Conservation (phyloP, 176 grass and related monocot species). For the Lolium perenne region DNA sequence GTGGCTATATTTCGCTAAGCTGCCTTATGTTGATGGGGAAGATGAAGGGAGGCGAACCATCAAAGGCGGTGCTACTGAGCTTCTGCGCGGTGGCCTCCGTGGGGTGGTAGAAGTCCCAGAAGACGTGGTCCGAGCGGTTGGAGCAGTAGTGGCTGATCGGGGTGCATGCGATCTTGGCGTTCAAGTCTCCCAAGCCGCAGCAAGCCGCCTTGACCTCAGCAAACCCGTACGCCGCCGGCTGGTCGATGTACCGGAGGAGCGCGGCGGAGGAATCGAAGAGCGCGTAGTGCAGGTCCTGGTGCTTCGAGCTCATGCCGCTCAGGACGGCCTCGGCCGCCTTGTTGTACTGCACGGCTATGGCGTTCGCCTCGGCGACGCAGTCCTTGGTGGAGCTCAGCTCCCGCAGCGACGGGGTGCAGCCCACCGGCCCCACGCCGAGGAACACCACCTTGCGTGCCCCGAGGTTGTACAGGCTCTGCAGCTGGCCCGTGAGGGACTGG, state of each 20-base stretch:
- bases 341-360: slow-evolving; percentile 60
- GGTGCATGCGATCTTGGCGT: slow-evolving; percentile 69
- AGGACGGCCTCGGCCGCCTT: slow-evolving; percentile 49
- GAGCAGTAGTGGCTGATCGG: slow-evolving; percentile 69
- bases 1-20: slow-evolving; percentile 32
- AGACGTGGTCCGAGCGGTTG: slow-evolving; percentile 60
- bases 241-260: slow-evolving; percentile 63
- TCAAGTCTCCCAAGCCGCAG: slow-evolving; percentile 82
- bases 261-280: slow-evolving; percentile 63
- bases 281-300: slow-evolving; percentile 62
- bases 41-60: slow-evolving; percentile 59
- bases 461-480: slow-evolving; percentile 69
- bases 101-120: slow-evolving; percentile 91
- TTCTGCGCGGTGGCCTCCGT: slow-evolving; percentile 67
- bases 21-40: slow-evolving; percentile 69
- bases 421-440: slow-evolving; percentile 73
- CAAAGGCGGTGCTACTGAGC: slow-evolving; percentile 50
- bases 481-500: slow-evolving; percentile 55
- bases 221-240: slow-evolving; percentile 58
- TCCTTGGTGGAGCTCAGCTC: slow-evolving; percentile 49
- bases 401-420: slow-evolving; percentile 68
- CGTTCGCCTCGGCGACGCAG: slow-evolving; percentile 62
- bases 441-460: slow-evolving; percentile 74
- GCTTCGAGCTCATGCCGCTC: slow-evolving; percentile 11
- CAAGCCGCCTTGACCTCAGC: slow-evolving; percentile 70